Evolutionary conservation across 73 alveolate genomes (phyloP).

Genomic region (Halteria grandinella): DNA sequence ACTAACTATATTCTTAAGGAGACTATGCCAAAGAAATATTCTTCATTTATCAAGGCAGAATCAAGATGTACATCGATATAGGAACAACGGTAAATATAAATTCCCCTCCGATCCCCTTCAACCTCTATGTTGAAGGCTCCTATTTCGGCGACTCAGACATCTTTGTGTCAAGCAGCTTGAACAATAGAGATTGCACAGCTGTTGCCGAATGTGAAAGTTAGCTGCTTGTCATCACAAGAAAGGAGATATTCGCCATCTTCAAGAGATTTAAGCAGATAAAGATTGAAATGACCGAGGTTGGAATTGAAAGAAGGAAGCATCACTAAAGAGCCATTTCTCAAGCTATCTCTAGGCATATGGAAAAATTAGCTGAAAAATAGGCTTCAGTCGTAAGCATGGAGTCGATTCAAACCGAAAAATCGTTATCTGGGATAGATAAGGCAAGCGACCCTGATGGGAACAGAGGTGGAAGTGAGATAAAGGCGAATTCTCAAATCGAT

Average conservation of each 20-base stretch:
- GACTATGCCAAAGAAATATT: slow-evolving; percentile 73
- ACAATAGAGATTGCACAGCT: slow-evolving; percentile 46
- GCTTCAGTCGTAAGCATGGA: background rate
- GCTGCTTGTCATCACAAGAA: slow-evolving; percentile 37
- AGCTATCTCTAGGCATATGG: slow-evolving; percentile 13
- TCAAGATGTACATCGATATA: slow-evolving; percentile 51
- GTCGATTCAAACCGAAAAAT: slow-evolving; percentile 12
- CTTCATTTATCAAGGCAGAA: slow-evolving; percentile 66
- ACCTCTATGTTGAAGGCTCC: slow-evolving; percentile 66
- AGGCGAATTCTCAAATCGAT: too few species aligned
- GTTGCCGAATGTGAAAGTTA: slow-evolving; percentile 52
- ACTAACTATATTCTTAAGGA: slow-evolving; percentile 61
- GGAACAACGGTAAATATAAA: slow-evolving; percentile 12
- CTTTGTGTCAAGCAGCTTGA: background rate
- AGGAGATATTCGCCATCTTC: slow-evolving; percentile 30
- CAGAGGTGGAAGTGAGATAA: slow-evolving; percentile 5
- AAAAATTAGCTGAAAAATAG: background rate
- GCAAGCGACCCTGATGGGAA: slow-evolving; percentile 2
- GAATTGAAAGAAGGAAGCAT: slow-evolving; percentile 34
- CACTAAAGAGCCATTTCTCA: slow-evolving; percentile 31
- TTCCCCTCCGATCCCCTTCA: slow-evolving; percentile 38
- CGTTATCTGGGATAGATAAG: slow-evolving; percentile 14
- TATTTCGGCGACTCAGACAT: slow-evolving; percentile 78
- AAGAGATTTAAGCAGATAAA: slow-evolving; percentile 13
- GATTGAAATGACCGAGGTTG: slow-evolving; percentile 34